Evolutionary conservation across 768 basidiomycete genomes (phyloP).

Genomic region (Russula sp.): DNA sequence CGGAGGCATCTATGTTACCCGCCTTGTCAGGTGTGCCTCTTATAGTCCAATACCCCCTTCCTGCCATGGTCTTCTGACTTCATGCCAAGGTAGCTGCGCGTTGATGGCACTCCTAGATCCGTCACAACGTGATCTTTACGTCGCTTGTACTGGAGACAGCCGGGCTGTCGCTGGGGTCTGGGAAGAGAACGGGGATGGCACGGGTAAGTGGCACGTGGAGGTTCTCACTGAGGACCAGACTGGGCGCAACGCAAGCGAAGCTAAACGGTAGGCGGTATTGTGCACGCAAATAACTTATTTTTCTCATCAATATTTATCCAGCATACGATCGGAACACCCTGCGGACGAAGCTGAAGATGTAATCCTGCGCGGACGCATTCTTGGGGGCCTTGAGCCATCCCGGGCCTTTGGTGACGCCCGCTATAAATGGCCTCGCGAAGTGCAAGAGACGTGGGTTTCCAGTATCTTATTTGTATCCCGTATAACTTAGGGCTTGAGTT

Average conservation of each 20-base stretch:
- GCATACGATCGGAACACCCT: constrained; percentile 81
- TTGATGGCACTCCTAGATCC: constrained; percentile 85
- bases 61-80: constrained; percentile 10
- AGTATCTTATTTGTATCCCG: neutral
- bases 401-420: constrained; percentile 85
- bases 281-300: neutral
- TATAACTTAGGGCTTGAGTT: neutral
- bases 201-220: constrained; percentile 83
- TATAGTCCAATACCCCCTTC: neutral
- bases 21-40: constrained; percentile 64
- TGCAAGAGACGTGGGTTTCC: constrained; percentile 58
- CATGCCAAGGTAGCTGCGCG: constrained; percentile 75
- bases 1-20: constrained; percentile 65
- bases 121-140: constrained; percentile 71
- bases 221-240: constrained; percentile 97
- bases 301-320: constrained; percentile 25
- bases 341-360: constrained; percentile 63
- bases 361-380: constrained; percentile 70
- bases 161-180: constrained; percentile 93
- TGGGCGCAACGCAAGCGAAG: constrained; percentile 81
- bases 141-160: constrained; percentile 90
- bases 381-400: constrained; percentile 82
- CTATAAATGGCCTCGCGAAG: constrained; percentile 76
- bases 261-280: constrained; percentile 52
- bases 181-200: constrained; percentile 57